phyloP scores from a whole-genome alignment of 2,329 filamentous ascomycete genomes.

The Laburnicola sp. region DNA sequence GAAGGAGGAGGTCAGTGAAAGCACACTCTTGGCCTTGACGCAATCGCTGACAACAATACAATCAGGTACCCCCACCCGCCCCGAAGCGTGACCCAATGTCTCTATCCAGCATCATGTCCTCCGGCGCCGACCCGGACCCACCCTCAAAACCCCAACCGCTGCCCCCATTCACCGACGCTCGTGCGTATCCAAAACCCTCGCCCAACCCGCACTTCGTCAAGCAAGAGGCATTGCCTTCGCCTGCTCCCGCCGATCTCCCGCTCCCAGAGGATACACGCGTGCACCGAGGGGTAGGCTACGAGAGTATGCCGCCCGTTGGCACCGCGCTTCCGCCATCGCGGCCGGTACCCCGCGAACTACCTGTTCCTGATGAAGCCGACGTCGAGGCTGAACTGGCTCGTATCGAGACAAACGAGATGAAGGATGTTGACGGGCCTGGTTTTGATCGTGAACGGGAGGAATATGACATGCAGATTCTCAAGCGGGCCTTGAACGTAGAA shows the following conservation, averaged over 20 bases:
- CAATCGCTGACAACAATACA: conserved; percentile 24
- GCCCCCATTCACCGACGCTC: conserved; percentile 26
- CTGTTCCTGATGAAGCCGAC: conserved; percentile 60
- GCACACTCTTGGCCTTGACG: not conserved
- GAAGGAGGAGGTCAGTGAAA: conserved; percentile 41
- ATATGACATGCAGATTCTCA: conserved; percentile 60
- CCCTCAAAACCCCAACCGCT: conserved; percentile 52
- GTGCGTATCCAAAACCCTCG: conserved; percentile 26
- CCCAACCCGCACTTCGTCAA: conserved; percentile 37
- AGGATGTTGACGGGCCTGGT: conserved; percentile 59
- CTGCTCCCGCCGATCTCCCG: conserved; percentile 30
- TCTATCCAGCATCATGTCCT: conserved; percentile 91
- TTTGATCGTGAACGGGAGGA: conserved; percentile 57
- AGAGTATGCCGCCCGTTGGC: conserved; percentile 27
- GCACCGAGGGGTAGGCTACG: conserved; percentile 23
- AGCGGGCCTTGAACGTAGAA: conserved; percentile 70
- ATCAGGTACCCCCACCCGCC: conserved; percentile 66
- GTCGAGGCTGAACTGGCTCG: conserved; percentile 67
- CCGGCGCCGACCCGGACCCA: conserved; percentile 69
- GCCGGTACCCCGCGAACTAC: conserved; percentile 31
- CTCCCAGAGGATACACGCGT: conserved; percentile 23
- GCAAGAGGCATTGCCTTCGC: conserved; percentile 38
- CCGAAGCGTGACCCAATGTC: conserved; percentile 87
- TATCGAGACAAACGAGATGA: conserved; percentile 60
- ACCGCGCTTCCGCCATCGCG: conserved; percentile 21